Evolutionary conservation across 2,329 filamentous ascomycete species (phyloP), one percentile per base, ranked within the genome.

Genomic region (Botrytis squamosa): DNA sequence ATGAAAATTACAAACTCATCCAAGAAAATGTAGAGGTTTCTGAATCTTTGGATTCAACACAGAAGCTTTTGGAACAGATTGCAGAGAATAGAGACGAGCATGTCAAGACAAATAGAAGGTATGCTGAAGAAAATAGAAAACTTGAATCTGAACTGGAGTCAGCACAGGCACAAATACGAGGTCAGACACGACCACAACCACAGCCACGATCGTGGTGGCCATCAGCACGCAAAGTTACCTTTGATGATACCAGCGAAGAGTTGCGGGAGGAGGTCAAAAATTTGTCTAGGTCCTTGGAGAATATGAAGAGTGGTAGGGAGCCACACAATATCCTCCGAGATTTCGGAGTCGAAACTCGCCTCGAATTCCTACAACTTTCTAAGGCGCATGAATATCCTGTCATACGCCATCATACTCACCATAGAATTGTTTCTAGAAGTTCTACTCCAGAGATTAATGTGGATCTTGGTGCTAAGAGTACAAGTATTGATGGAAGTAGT

Each of bases 251-350:
- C 9, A 57, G 38, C 10, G 36, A 42, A 1, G 10, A 16, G 1
- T 18, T 68, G n/a, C 55, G n/a, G 6, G 66, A 68, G 18, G 66
- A 68, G 10, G 18, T 57, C 6, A 40, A 57, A 25, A 33, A 0
- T 2, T 4, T 68, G 10, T 42, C 66, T 7, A 57, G 29, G 7
- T 57, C 66, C 18, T 57, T 68, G 25, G 49, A 38, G 10, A 57
- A 25, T 0, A 16, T 68, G 8, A 68, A 68, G 66, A 33, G 18
- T 40, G n/a, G 40, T 6, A 55, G 65, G 10, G 49, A 68, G n/a
- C 66, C 66, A 16, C 49, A 68, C 9, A n/a, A 68, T 2, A 68
- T 68, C 25, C 66, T 68, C n/a, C 49, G 49, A 42, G 66, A 68
- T 33, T 18, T 68, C 36, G 49, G 66, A 4, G 29, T 68, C 20